Percentiles rank a stretch among this genome's conserved stretches.
Conservation (phyloP, 2,329 filamentous ascomycete species). For the Fusarium austroafricanum region DNA sequence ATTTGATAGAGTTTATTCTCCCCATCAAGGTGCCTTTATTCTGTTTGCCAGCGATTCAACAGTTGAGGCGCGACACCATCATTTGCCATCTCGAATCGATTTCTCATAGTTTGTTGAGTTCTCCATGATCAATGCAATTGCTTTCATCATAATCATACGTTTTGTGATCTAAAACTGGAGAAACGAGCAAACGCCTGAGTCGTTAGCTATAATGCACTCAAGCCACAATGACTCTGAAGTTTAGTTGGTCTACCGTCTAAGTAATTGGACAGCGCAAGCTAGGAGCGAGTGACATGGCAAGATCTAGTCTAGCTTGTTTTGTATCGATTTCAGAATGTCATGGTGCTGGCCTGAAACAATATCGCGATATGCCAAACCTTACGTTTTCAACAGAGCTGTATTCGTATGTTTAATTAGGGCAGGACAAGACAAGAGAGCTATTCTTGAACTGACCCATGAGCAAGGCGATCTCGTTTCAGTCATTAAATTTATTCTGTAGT, state of each 20-base stretch:
- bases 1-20: neutral
- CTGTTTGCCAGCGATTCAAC: neutral
- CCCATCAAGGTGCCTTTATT: neutral
- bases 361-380: neutral
- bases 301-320: neutral
- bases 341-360: neutral
- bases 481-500: neutral
- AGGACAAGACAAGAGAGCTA: neutral
- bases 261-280: neutral
- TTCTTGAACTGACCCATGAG: neutral
- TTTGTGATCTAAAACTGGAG: constrained; percentile 2
- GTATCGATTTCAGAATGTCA: neutral
- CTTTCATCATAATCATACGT: constrained; percentile 22
- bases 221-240: neutral
- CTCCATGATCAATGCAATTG: neutral
- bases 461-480: neutral
- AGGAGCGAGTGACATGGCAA: neutral
- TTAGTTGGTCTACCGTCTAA: neutral
- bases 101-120: neutral
- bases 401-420: neutral
- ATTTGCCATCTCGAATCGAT: neutral
- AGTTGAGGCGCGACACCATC: neutral
- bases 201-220: neutral
- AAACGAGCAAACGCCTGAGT: neutral
- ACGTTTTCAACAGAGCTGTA: neutral